Conservation (phyloP, 306 rosid species). For the Rubus idaeus region DNA sequence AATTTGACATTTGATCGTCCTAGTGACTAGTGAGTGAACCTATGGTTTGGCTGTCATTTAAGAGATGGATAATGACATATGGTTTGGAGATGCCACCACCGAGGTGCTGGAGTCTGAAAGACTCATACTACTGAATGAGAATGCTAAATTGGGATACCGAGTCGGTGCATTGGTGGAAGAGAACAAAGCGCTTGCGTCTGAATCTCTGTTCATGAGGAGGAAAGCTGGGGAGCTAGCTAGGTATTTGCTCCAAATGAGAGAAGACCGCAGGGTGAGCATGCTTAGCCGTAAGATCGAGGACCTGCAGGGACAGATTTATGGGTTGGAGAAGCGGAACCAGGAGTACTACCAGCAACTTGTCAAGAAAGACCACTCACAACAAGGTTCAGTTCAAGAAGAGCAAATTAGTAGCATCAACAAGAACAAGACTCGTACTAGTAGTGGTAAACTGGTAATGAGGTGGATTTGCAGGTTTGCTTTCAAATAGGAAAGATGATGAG, state of each 20-base stretch:
- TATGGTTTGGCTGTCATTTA: too few species aligned
- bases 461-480: slow-evolving; percentile 54
- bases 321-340: slow-evolving; percentile 83
- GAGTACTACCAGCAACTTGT: slow-evolving; percentile 71
- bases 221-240: slow-evolving; percentile 80
- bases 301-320: slow-evolving; percentile 79
- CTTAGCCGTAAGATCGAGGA: slow-evolving; percentile 77
- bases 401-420: slow-evolving; percentile 13
- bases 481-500: slow-evolving; percentile 51
- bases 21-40: too few species aligned
- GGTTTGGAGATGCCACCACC: too few species aligned
- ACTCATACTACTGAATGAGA: slow-evolving; percentile 76
- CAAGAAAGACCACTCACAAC: slow-evolving; percentile 28
- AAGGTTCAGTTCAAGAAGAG: slow-evolving; percentile 8
- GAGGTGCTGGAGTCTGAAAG: slow-evolving; percentile 96
- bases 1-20: too few species aligned
- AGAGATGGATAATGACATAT: too few species aligned
- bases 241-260: slow-evolving; percentile 76
- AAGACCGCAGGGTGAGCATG: slow-evolving; percentile 75
- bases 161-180: slow-evolving; percentile 65
- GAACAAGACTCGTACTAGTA: slow-evolving; percentile 12
- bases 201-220: slow-evolving; percentile 60
- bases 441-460: slow-evolving; percentile 34
- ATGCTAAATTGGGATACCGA: slow-evolving; percentile 61
- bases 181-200: slow-evolving; percentile 68